phyloP scores from a whole-genome alignment of 129 eudicot genomes.

The Silybum marianum region DNA sequence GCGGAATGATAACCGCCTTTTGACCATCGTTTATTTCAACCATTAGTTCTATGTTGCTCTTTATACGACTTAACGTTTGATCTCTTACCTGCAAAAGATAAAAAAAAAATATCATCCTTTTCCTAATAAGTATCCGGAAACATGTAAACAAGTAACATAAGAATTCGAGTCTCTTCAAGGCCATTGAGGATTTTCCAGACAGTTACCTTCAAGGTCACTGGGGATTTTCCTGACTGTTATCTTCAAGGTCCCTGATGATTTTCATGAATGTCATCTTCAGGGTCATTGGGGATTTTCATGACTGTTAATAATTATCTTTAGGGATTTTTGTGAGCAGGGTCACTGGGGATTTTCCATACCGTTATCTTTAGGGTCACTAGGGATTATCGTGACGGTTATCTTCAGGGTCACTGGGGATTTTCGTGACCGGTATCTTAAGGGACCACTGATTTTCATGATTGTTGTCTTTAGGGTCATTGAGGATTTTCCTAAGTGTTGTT shows the following conservation, averaged over 20 bases:
- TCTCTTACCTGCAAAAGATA: conserved; percentile 67
- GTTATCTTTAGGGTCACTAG: too few relatives aligned
- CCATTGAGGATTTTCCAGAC: not conserved
- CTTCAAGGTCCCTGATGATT: not conserved
- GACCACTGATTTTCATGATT: too few relatives aligned
- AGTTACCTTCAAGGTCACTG: not conserved
- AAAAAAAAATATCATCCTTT: not conserved
- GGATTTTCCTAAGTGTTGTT: too few relatives aligned
- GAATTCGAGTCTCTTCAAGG: not conserved
- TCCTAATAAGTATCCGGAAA: not conserved
- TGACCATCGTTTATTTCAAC: conserved; percentile 81
- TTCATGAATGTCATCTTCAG: not conserved
- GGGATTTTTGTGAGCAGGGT: not conserved
- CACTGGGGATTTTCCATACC: not conserved
- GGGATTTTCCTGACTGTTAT: not conserved
- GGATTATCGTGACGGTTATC: too few relatives aligned
- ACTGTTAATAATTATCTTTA: not conserved
- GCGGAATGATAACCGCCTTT: conserved; percentile 92
- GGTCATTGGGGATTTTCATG: not conserved
- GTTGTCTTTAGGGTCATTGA: too few relatives aligned
- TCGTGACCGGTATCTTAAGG: too few relatives aligned
- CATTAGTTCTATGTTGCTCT: conserved; percentile 84
- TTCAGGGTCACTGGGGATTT: too few relatives aligned
- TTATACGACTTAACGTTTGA: conserved; percentile 75
- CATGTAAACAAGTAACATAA: not conserved